Evolutionary conservation across 1,139 yeast species (phyloP).

Genomic region (Yamadazyma friedrichii): DNA sequence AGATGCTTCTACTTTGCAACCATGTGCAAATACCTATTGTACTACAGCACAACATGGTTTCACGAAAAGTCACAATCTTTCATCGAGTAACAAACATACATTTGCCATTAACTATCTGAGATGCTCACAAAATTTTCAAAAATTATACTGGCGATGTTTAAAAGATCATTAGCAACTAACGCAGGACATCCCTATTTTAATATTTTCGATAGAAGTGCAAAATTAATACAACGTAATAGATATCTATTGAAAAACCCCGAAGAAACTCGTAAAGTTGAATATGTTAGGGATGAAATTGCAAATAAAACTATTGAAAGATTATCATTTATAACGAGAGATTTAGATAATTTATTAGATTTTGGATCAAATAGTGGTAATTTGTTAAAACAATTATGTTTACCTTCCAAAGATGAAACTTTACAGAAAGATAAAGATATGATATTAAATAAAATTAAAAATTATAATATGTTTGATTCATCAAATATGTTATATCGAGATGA

Average conservation of each 20-base stretch:
- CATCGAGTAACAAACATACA: no score
- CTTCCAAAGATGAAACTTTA: slow-evolving; percentile 28
- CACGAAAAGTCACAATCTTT: no score
- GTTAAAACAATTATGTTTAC: slow-evolving; percentile 36
- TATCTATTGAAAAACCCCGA: slow-evolving; percentile 45
- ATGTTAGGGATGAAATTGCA: slow-evolving; percentile 74
- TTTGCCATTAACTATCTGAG: no score
- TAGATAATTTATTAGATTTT: slow-evolving; percentile 61
- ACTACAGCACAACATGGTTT: no score
- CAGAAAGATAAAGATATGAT: slow-evolving; percentile 54
- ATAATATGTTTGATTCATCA: slow-evolving; percentile 71
- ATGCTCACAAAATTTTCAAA: no score
- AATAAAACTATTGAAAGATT: slow-evolving; percentile 70
- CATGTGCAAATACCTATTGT: no score
- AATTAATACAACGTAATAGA: slow-evolving; percentile 57
- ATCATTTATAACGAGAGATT: slow-evolving; percentile 67
- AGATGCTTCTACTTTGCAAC: no score
- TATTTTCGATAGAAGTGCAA: slow-evolving; percentile 68
- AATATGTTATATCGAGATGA: slow-evolving; percentile 52
- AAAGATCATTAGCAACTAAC: slow-evolving; percentile 15
- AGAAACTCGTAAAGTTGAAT: slow-evolving; percentile 63
- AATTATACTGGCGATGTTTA: no score
- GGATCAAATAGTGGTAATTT: slow-evolving; percentile 74
- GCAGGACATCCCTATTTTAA: slow-evolving; percentile 34
- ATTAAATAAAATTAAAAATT: slow-evolving; percentile 49